Base-by-base conservation (phyloP, 495 filamentous ascomycete species). In the Parathielavia appendiculata region DNA sequence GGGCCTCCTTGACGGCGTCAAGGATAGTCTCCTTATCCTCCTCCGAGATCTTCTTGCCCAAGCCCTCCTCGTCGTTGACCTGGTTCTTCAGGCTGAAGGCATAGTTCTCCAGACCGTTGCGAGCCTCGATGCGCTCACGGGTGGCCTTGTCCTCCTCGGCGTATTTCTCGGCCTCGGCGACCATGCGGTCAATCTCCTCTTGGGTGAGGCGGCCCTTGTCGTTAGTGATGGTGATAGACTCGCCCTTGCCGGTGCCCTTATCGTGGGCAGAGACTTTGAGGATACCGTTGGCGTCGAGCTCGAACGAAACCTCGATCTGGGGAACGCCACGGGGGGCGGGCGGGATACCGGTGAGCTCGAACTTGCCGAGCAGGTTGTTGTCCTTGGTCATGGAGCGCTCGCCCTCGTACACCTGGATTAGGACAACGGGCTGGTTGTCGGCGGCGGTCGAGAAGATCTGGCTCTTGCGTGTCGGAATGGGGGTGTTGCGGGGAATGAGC, bases 81-180 rank as follows among this genome's bases (percentile, higher is more conserved):
- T 98, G 93, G 86, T 97, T 97, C 86, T 97, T 97, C 67, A 99
- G 79, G 81, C 81, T 89, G 86, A 96, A 95, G 58, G 89, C 90
- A 70, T 95, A 95, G 82, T 93, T 93, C 83, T 95, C 90, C 60
- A 98, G 88, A 60, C 86, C 86, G 77, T 98, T 97, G 73, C 95
- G 86, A 68, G 93, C 90, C 78, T 91, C 86, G 67, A 98, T 96
- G 75, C 91, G 90, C 76, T 86, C 86, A 70, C 91, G 86, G 68
- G 91, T 93, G 54, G 92, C 92, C 83, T 96, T 96, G 82, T 99
- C 93, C 79, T 99, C 93, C 75, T 95, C 95, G 72, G 92, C 92
- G 71, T 90, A 97, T 77, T 97, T 88, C 85, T 97, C 95, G 44
- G 92, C 92, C 77, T 97, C 92, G 46, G 87, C 82, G 60, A 97